Percentiles rank a stretch among this genome's conserved stretches.
phyloP scores from a whole-genome alignment of 305 asterid genomes.

The Ajuga reptans region DNA sequence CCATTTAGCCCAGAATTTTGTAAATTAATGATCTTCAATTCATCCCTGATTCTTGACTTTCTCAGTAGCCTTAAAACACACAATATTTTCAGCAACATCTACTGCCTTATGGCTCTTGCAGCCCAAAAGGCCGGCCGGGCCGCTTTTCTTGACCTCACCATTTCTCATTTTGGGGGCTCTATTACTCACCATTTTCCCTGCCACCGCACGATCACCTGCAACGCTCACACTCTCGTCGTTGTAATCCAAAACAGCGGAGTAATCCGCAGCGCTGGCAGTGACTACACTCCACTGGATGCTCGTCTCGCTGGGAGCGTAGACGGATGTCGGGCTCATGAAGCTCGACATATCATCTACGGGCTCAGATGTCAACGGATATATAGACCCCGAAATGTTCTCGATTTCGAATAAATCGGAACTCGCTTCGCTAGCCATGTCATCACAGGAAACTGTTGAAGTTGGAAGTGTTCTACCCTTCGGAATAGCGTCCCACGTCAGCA shows the following conservation, averaged over 20 bases:
- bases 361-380: conserved; percentile 23
- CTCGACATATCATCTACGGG: conserved; percentile 30
- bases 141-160: conserved; percentile 25
- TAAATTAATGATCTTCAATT: too few relatives aligned
- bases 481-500: conserved; percentile 95
- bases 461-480: conserved; percentile 29
- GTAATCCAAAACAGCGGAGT: conserved; percentile 41
- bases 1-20: too few relatives aligned
- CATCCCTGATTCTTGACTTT: conserved; percentile 15
- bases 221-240: conserved; percentile 45
- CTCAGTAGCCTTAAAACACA: conserved; percentile 27
- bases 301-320: conserved; percentile 76
- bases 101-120: conserved; percentile 54
- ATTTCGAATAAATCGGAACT: conserved; percentile 85
- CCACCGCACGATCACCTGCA: conserved; percentile 28
- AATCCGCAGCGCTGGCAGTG: conserved; percentile 75
- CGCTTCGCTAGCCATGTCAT: conserved; percentile 76
- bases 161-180: conserved; percentile 3
- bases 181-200: not conserved
- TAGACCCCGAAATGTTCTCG: conserved; percentile 48
- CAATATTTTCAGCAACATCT: conserved; percentile 42
- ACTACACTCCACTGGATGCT: conserved; percentile 89
- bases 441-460: conserved; percentile 31
- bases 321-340: conserved; percentile 52
- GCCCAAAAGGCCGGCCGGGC: conserved; percentile 30